A percentile compares a stretch with the other conserved stretches of the same genome.
These are phyloP conservation scores for Chalciporus chontae DNA, from an alignment of 768 basidiomycete species.

Conservation along the genomic window DNA sequence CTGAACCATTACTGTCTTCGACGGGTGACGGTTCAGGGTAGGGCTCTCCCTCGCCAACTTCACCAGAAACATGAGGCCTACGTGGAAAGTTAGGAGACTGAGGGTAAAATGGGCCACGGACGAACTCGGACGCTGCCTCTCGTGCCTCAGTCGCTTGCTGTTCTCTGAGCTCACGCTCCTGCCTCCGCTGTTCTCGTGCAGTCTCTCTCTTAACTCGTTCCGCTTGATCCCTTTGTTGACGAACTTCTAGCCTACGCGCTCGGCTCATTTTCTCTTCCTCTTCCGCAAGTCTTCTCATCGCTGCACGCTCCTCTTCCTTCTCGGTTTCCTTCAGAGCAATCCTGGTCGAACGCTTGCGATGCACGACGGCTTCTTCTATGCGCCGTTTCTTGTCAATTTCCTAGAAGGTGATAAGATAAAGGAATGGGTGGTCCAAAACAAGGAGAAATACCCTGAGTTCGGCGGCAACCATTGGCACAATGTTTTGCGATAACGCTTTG, in stretches of 20 bases:
- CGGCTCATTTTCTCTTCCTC: constrained; percentile 68
- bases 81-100: constrained; percentile 12
- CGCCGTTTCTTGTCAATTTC: constrained; percentile 59
- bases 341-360: constrained; percentile 89
- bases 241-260: constrained; percentile 52
- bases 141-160: constrained; percentile 13
- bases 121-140: constrained; percentile 15
- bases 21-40: not conserved
- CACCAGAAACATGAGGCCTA: constrained; percentile 11
- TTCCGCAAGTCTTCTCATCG: constrained; percentile 58
- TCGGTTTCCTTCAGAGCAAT: constrained; percentile 80
- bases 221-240: constrained; percentile 54
- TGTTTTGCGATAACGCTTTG: constrained; percentile 57
- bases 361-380: constrained; percentile 71
- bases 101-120: not conserved
- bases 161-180: constrained; percentile 33
- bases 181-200: constrained; percentile 51
- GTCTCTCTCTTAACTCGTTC: constrained; percentile 52
- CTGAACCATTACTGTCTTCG: constrained; percentile 7
- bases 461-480: constrained; percentile 69
- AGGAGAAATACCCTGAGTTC: constrained; percentile 52
- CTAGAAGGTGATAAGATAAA: constrained; percentile 33
- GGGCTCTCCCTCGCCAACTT: constrained; percentile 2
- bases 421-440: not conserved
- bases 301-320: constrained; percentile 65